These are phyloP conservation scores for Schoenoplectus tabernaemontani DNA, from an alignment of 202 grass and related monocot species.

Conservation along the genomic window DNA sequence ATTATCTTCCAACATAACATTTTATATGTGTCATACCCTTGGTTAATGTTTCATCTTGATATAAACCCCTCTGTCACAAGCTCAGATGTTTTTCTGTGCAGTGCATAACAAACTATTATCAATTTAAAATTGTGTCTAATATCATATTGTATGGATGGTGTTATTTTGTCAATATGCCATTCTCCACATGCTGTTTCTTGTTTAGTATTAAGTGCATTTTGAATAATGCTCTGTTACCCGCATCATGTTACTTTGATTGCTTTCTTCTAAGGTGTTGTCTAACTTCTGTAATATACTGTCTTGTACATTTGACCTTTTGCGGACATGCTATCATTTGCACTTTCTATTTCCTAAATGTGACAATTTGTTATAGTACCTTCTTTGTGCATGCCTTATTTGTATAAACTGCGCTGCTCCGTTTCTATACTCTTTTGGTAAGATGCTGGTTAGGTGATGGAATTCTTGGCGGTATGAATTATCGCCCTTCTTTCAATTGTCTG, in stretches of 20 bases:
- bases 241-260: background rate
- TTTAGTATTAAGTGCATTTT: background rate
- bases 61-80: background rate
- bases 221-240: background rate
- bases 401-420: background rate
- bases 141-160: background rate
- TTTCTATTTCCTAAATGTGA: background rate
- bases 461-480: background rate
- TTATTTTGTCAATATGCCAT: background rate
- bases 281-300: background rate
- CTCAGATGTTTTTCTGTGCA: background rate
- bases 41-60: background rate
- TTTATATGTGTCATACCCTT: slow-evolving; percentile 13
- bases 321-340: background rate
- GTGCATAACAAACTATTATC: background rate
- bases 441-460: background rate
- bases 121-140: background rate
- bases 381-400: slow-evolving; percentile 5
- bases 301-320: background rate
- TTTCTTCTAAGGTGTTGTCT: background rate
- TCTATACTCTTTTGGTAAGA: background rate
- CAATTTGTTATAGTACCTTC: background rate
- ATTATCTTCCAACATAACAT: background rate
- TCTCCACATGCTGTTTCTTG: background rate
- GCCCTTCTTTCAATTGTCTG: slow-evolving; percentile 11